A percentile compares a stretch with the other conserved stretches of the same genome.
Conservation (phyloP, 805 yeast species). For the Cyberlindnera saturnus region DNA sequence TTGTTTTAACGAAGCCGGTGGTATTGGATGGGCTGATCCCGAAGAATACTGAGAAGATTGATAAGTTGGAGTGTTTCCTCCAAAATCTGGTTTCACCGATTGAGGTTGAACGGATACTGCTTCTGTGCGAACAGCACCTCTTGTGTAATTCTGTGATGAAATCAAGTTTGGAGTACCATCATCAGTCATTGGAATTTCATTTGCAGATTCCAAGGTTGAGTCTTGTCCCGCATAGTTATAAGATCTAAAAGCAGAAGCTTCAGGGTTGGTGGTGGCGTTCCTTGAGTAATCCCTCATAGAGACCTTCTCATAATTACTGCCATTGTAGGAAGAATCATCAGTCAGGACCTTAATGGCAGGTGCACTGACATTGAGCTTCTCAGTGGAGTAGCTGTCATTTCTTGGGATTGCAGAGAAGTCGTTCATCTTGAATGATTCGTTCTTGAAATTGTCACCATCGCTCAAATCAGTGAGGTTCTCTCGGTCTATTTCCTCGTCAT, state of each 20-base stretch:
- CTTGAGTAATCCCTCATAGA: constrained; percentile 21
- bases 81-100: constrained; percentile 20
- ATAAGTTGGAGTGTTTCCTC: constrained; percentile 14
- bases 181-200: constrained; percentile 6
- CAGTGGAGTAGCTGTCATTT: constrained; percentile 7
- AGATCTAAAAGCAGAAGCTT: constrained; percentile 9
- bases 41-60: constrained; percentile 12
- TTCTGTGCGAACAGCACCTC: constrained; percentile 19
- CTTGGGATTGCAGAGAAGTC: constrained; percentile 6
- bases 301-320: constrained; percentile 19
- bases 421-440: constrained; percentile 8
- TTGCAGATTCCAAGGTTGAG: constrained; percentile 8
- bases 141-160: constrained; percentile 19
- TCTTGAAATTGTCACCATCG: constrained; percentile 18
- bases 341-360: constrained; percentile 18
- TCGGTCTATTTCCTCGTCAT: constrained; percentile 7
- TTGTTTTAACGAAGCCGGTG: background rate
- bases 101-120: constrained; percentile 19
- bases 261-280: constrained; percentile 4
- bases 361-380: constrained; percentile 8
- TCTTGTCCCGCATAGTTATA: constrained; percentile 6
- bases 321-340: constrained; percentile 20
- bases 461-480: constrained; percentile 21
- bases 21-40: background rate
- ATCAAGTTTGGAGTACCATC: constrained; percentile 24